These are phyloP conservation scores for Peribolospora baueri DNA, from an alignment of 768 basidiomycete genomes.

Conservation along the genomic window DNA sequence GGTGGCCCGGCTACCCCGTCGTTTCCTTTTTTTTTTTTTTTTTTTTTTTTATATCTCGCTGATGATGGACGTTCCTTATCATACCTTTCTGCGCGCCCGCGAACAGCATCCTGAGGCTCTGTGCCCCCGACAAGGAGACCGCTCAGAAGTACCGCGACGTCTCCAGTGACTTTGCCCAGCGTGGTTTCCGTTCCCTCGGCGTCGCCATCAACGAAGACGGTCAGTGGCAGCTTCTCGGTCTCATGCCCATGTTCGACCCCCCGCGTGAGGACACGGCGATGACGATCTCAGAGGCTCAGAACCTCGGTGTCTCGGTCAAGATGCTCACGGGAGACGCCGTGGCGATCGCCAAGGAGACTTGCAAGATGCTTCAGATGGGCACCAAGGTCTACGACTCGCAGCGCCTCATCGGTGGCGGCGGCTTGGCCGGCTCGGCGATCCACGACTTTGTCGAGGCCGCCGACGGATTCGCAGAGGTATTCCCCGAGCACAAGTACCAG, in stretches of 20 bases:
- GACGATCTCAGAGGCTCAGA: conserved; percentile 25
- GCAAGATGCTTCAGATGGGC: conserved; percentile 24
- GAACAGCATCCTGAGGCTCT: conserved; percentile 24
- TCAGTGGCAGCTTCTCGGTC: conserved; percentile 26
- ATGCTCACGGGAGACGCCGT: conserved; percentile 32
- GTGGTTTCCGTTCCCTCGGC: conserved; percentile 27
- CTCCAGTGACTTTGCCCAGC: conserved; percentile 23
- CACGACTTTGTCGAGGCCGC: conserved; percentile 28
- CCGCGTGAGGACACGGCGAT: conserved; percentile 25
- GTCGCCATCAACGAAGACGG: conserved; percentile 27
- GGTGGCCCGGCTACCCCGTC: neutral
- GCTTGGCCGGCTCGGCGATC: conserved; percentile 25
- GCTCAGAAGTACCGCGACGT: conserved; percentile 20
- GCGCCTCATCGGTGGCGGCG: conserved; percentile 23
- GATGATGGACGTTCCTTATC: too few relatives aligned
- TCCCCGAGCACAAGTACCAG: conserved; percentile 25
- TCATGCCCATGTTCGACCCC: conserved; percentile 27
- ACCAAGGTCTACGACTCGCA: conserved; percentile 29
- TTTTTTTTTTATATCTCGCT: neutral
- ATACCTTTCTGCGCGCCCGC: neutral
- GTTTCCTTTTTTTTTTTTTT: neutral
- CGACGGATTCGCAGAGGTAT: conserved; percentile 31
- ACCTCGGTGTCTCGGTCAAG: conserved; percentile 27
- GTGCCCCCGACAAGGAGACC: conserved; percentile 18
- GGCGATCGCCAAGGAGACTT: conserved; percentile 28